Conservation (phyloP, 1,284 basidiomycete genomes). For the Heterobasidion occidentale region DNA sequence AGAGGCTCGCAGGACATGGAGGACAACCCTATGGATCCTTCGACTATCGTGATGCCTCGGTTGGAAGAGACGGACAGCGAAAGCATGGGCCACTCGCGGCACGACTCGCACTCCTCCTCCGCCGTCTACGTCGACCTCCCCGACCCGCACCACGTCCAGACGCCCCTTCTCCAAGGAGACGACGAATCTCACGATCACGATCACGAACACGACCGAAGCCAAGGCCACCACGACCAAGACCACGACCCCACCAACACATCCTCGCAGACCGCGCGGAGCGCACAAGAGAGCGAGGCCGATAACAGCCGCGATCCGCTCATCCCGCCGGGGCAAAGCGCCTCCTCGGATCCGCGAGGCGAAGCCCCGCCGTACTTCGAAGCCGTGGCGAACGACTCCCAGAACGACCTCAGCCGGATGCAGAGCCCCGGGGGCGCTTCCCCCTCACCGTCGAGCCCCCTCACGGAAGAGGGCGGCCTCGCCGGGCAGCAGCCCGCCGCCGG, state of each 20-base stretch:
- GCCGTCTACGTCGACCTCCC: slow-evolving; percentile 17
- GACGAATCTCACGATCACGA: slow-evolving; percentile 4
- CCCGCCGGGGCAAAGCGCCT: slow-evolving; percentile 6
- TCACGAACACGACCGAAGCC: not conserved
- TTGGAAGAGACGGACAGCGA: slow-evolving; percentile 23
- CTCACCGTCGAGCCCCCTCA: slow-evolving; percentile 2
- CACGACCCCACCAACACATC: not conserved
- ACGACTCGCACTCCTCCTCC: slow-evolving; percentile 16
- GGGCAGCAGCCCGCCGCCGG: not conserved
- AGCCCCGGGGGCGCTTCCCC: slow-evolving; percentile 8
- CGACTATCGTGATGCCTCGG: slow-evolving; percentile 23
- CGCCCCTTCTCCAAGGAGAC: slow-evolving; percentile 10
- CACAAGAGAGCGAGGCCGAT: slow-evolving; percentile 1
- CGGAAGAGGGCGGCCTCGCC: not conserved
- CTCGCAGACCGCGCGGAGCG: not conserved
- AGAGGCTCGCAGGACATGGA: slow-evolving; percentile 33
- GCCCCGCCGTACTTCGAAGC: slow-evolving; percentile 62
- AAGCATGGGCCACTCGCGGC: slow-evolving; percentile 8
- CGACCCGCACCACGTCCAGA: slow-evolving; percentile 8
- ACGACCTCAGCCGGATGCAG: slow-evolving; percentile 7
- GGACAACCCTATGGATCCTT: slow-evolving; percentile 20
- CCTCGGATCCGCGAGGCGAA: slow-evolving; percentile 38
- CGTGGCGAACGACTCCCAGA: slow-evolving; percentile 20
- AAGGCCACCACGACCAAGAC: not conserved
- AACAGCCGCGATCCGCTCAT: slow-evolving; percentile 18